phyloP scores from a whole-genome alignment of 192 early-diverging fungal species.

The Phycomyces blakesleeanus region DNA sequence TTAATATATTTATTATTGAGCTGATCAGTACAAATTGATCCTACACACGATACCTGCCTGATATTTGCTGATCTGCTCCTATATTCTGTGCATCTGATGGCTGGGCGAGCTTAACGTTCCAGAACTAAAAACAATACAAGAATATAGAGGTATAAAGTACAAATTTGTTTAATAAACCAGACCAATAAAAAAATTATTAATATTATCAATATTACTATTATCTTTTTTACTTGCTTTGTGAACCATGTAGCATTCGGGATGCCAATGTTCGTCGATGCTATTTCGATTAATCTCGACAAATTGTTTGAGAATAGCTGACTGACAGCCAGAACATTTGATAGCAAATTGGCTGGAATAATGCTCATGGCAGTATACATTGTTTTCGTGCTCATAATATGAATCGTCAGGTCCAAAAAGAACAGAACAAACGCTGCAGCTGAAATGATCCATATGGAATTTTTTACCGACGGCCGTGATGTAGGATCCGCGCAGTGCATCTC shows the following conservation, averaged over 20 bases:
- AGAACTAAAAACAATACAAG: too few species aligned
- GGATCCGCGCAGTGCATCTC: conserved; percentile 81
- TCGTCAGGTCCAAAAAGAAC: conserved; percentile 94
- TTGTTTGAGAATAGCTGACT: conserved; percentile 92
- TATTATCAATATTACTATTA: neutral
- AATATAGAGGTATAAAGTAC: too few species aligned
- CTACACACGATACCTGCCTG: neutral
- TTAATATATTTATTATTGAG: too few species aligned
- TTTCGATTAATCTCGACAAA: conserved; percentile 91
- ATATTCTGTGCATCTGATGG: conserved; percentile 18
- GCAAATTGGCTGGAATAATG: conserved; percentile 92
- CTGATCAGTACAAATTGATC: neutral
- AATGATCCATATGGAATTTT: conserved; percentile 98
- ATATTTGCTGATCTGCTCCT: neutral
- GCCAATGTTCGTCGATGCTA: conserved; percentile 86
- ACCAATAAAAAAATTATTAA: too few species aligned
- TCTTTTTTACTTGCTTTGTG: conserved; percentile 67
- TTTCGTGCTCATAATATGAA: conserved; percentile 93
- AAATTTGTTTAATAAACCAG: too few species aligned
- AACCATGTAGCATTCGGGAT: conserved; percentile 99
- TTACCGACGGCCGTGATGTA: conserved; percentile 90
- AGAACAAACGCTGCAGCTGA: conserved; percentile 89
- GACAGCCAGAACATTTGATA: conserved; percentile 92
- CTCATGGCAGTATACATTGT: conserved; percentile 89
- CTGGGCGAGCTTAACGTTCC: conserved; percentile 57